phyloP scores from a whole-genome alignment of 2,329 filamentous ascomycete genomes.

The Verticillium nubilum region DNA sequence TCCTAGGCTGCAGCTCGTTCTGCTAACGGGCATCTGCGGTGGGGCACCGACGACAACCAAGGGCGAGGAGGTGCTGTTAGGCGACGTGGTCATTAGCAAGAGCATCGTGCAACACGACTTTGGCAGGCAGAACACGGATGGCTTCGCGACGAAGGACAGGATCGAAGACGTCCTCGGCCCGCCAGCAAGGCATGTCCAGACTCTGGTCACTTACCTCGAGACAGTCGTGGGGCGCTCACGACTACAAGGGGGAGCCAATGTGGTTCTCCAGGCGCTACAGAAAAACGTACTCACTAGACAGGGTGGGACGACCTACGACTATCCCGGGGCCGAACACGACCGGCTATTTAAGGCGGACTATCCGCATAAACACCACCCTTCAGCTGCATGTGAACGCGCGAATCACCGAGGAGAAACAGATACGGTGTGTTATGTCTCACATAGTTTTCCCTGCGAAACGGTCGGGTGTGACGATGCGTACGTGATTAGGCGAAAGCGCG shows the following conservation, averaged over 20 bases:
- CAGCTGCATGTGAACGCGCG: background rate
- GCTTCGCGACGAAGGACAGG: constrained; percentile 18
- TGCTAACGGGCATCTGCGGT: constrained; percentile 36
- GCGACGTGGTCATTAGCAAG: constrained; percentile 27
- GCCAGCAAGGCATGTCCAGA: background rate
- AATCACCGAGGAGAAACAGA: background rate
- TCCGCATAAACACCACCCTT: constrained; percentile 23
- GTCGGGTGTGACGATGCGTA: constrained; percentile 16
- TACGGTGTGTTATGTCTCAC: background rate
- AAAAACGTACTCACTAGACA: constrained; percentile 3
- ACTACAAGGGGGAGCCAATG: background rate
- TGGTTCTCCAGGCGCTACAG: background rate
- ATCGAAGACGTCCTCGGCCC: constrained; percentile 16
- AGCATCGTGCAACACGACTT: constrained; percentile 22
- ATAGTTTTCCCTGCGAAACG: constrained; percentile 11
- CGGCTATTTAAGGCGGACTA: constrained; percentile 22
- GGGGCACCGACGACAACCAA: constrained; percentile 20
- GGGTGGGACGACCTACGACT: constrained; percentile 11
- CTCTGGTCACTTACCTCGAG: background rate
- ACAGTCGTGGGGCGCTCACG: background rate
- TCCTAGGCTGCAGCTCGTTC: constrained; percentile 20
- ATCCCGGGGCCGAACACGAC: constrained; percentile 21
- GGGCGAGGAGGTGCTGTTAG: constrained; percentile 12
- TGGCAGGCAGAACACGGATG: constrained; percentile 15
- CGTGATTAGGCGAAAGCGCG: background rate